Base-by-base conservation (phyloP, 2,329 filamentous ascomycete species). In the Akanthomyces uredinophilus region DNA sequence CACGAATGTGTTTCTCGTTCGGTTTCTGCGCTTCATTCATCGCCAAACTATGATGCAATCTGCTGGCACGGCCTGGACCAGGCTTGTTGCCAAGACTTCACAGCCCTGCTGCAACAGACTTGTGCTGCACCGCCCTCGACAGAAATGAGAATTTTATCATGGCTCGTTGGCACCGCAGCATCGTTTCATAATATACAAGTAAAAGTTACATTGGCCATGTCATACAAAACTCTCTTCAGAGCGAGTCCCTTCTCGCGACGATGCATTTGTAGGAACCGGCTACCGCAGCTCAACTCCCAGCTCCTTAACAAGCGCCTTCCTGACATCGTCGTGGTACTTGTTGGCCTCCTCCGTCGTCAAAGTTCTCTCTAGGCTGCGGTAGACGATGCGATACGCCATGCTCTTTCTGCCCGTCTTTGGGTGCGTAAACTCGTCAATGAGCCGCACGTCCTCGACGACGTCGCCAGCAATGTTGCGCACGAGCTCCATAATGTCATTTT, bases 401-500 rank as follows among this genome's bases (percentile, higher is more conserved):
- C 93, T 97, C 77, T 84, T 89, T 67, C 90, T 82, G 4, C 88
- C 87, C 22, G 90, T 93, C 78, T 90, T 92, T 43, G 93, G 92
- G 75, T 98, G 92, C 53, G 84, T 86, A 74, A 98, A 99, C 72
- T 91, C 85, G 75, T 98, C 95, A 58, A 91, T 86, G 32, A 96
- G 80, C 64, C 80, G 81, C 56, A 98, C 94, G 73, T 96, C 92
- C 77, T 99, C 95, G 41, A 95, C 92, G 24, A 87, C 76, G 73
- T 96, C 90, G 56, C 92, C 93, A 11, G 87, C 91, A 52, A 94
- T 82, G 67, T 87, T 87, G 66, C 95, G 87, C 20, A 97, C 90
- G 62, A 97, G 84, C 76, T 98, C 95, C 94, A 98, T 98, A 57
- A 98, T 81, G 74, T 99, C 95, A 76, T 98, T 98, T 73, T 96